phyloP scores from a whole-genome alignment of 1,284 basidiomycete genomes.

The Cronartium ribicola region DNA sequence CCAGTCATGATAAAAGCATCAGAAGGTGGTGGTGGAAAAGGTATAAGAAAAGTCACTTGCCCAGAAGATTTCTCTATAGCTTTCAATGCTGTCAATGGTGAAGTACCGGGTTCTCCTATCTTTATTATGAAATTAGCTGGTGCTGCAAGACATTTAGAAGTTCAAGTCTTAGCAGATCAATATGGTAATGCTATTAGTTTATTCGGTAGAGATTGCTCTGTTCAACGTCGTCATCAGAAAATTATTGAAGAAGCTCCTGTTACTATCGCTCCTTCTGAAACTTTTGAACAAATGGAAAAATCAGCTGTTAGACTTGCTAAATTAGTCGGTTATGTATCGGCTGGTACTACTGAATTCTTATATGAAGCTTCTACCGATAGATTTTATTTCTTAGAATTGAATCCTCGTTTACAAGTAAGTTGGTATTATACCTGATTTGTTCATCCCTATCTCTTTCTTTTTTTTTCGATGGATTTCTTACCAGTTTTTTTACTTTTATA shows the following conservation, averaged over 20 bases:
- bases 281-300: constrained; percentile 95
- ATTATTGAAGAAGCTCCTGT: constrained; percentile 99
- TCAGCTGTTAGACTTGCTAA: constrained; percentile 96
- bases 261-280: constrained; percentile 85
- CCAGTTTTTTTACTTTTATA: background rate
- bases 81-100: constrained; percentile 86
- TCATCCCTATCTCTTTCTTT: background rate
- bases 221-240: constrained; percentile 99
- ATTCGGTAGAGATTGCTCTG: constrained; percentile 98
- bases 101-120: constrained; percentile 97
- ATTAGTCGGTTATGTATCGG: constrained; percentile 97
- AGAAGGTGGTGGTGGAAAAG: constrained; percentile 98
- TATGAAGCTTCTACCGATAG: constrained; percentile 90
- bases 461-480: background rate
- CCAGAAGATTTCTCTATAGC: constrained; percentile 86
- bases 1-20: constrained; percentile 99
- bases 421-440: constrained; percentile 55
- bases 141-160: constrained; percentile 93
- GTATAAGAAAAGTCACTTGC: constrained; percentile 85
- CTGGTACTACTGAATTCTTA: constrained; percentile 82
- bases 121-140: constrained; percentile 99
- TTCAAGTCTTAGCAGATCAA: constrained; percentile 97
- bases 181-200: constrained; percentile 99
- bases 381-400: constrained; percentile 97
- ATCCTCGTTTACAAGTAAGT: constrained; percentile 99